Percentiles rank a stretch among this genome's conserved stretches.
Conservation (phyloP, 2,329 filamentous ascomycete species). For the Fusarium avenaceum region DNA sequence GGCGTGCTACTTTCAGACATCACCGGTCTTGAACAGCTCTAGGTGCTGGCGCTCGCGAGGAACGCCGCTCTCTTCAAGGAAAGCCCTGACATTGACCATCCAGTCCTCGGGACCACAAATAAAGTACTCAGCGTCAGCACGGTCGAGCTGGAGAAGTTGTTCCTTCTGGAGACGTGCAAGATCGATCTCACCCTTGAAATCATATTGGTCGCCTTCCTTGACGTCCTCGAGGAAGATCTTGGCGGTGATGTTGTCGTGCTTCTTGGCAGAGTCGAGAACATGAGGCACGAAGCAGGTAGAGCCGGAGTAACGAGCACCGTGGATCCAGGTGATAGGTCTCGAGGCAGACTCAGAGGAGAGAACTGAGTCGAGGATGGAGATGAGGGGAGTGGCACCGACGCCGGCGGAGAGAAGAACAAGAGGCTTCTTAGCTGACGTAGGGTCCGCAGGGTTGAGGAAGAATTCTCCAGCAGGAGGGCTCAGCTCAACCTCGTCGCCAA, state of each 20-base stretch:
- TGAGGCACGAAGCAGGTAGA: conserved; percentile 69
- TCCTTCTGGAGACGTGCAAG: conserved; percentile 67
- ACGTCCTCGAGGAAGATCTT: conserved; percentile 71
- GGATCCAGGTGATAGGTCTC: conserved; percentile 72
- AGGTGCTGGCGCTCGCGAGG: conserved; percentile 70
- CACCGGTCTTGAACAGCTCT: conserved; percentile 76
- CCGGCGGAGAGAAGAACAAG: conserved; percentile 77
- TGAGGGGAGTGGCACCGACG: conserved; percentile 76
- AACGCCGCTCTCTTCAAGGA: conserved; percentile 69
- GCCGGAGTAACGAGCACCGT: conserved; percentile 66
- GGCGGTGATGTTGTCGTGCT: conserved; percentile 51
- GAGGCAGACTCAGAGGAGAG: conserved; percentile 48
- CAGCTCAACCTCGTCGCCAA: conserved; percentile 67
- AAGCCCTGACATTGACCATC: conserved; percentile 72
- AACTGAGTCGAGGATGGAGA: conserved; percentile 73
- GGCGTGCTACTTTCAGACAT: conserved; percentile 29
- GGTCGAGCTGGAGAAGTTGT: conserved; percentile 66
- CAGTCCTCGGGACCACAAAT: conserved; percentile 78
- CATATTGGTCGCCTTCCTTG: conserved; percentile 67
- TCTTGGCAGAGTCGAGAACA: conserved; percentile 60
- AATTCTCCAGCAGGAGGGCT: conserved; percentile 72
- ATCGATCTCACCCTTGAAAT: conserved; percentile 70
- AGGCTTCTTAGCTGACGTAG: conserved; percentile 61
- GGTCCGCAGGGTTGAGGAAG: conserved; percentile 65
- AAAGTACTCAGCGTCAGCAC: conserved; percentile 73